Evolutionary conservation across 2,329 filamentous ascomycete species (phyloP).

Genomic region (Xylaria sp.): DNA sequence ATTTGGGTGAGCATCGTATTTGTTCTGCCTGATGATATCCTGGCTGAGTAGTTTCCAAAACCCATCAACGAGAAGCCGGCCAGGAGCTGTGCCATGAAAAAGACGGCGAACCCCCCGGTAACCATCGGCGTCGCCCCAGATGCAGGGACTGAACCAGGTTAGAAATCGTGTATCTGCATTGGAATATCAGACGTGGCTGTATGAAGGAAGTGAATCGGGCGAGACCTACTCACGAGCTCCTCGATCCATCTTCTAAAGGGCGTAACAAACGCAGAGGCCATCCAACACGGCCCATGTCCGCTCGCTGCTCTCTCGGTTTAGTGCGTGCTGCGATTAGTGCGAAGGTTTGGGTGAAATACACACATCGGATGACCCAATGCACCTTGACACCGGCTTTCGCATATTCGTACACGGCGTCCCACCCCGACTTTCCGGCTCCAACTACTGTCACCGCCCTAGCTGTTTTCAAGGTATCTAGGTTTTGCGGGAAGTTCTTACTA

Average conservation of each 20-base stretch:
- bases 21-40: conserved; percentile 58
- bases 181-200: too few relatives aligned
- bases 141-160: conserved; percentile 75
- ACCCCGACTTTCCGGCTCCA: conserved; percentile 64
- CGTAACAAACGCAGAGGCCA: conserved; percentile 53
- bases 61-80: conserved; percentile 55
- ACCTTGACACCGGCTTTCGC: conserved; percentile 56
- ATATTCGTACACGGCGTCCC: conserved; percentile 63
- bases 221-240: conserved; percentile 46
- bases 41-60: conserved; percentile 62
- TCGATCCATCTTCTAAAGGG: conserved; percentile 54
- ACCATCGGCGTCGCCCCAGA: conserved; percentile 69
- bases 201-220: neutral
- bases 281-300: conserved; percentile 59
- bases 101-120: conserved; percentile 57
- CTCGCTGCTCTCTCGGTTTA: conserved; percentile 33
- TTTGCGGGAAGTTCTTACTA: conserved; percentile 50
- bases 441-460: conserved; percentile 53
- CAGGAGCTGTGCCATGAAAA: conserved; percentile 60
- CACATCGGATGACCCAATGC: conserved; percentile 57
- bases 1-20: conserved; percentile 57
- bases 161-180: conserved; percentile 60
- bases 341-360: neutral
- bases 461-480: conserved; percentile 40
- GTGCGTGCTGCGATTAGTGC: too few relatives aligned